phyloP scores from a whole-genome alignment of 768 basidiomycete genomes.

The Dendrothele bispora region DNA sequence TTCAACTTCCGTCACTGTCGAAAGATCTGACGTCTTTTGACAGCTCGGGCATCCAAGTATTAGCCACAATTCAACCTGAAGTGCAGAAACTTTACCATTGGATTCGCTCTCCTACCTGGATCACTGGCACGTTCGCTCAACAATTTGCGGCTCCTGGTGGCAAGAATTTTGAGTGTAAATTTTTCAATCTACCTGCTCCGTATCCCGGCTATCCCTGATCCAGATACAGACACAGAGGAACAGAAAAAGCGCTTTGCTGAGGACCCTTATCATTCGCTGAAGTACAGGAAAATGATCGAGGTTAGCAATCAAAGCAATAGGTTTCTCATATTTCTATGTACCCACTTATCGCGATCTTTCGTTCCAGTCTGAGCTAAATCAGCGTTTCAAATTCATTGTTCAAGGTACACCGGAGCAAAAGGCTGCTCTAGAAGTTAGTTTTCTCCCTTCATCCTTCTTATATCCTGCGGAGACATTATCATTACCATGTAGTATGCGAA shows the following conservation, averaged over 20 bases:
- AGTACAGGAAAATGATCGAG: slow-evolving; percentile 28
- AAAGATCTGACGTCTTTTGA: too few relatives aligned
- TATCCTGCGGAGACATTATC: background rate
- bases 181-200: background rate
- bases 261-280: slow-evolving; percentile 36
- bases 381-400: slow-evolving; percentile 33
- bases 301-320: slow-evolving; percentile 16
- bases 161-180: slow-evolving; percentile 17
- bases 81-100: slow-evolving; percentile 38
- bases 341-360: slow-evolving; percentile 3
- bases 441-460: background rate
- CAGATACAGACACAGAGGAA: slow-evolving; percentile 14
- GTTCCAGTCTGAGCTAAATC: slow-evolving; percentile 26
- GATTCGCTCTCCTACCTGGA: slow-evolving; percentile 48
- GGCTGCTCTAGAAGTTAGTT: slow-evolving; percentile 36
- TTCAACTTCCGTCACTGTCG: too few relatives aligned
- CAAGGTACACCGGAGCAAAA: slow-evolving; percentile 40
- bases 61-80: slow-evolving; percentile 42
- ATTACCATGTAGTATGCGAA: slow-evolving; percentile 11
- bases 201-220: background rate
- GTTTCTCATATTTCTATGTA: slow-evolving; percentile 18
- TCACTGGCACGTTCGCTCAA: slow-evolving; percentile 34
- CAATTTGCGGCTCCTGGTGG: slow-evolving; percentile 30
- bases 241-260: slow-evolving; percentile 30
- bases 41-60: slow-evolving; percentile 44